Evolutionary conservation across 2,329 filamentous ascomycete genomes (phyloP).

Genomic region (Periconia macrospinosa): DNA sequence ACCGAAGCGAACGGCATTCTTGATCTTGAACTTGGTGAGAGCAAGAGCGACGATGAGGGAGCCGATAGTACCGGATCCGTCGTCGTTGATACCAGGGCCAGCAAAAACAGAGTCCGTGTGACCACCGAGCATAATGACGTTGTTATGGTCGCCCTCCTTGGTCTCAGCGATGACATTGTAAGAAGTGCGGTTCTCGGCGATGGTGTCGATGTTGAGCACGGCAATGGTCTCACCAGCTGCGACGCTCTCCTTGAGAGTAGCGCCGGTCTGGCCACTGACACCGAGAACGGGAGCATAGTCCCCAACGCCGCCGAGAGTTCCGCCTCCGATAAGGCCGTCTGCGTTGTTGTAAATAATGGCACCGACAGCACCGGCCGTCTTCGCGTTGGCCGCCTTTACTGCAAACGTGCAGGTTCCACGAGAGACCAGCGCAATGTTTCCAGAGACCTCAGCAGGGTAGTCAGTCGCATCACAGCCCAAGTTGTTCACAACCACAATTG

Average conservation of each 20-base stretch:
- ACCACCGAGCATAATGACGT: conserved; percentile 39
- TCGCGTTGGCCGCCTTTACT: conserved; percentile 69
- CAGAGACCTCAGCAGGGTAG: conserved; percentile 61
- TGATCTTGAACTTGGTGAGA: conserved; percentile 40
- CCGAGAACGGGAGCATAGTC: conserved; percentile 70
- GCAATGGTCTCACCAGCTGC: conserved; percentile 46
- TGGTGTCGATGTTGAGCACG: conserved; percentile 47
- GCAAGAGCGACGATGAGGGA: conserved; percentile 42
- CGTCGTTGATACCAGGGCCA: conserved; percentile 47
- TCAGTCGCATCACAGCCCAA: conserved; percentile 52
- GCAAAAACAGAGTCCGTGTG: conserved; percentile 42
- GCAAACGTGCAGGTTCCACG: conserved; percentile 74
- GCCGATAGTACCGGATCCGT: conserved; percentile 41
- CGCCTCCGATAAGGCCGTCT: conserved; percentile 56
- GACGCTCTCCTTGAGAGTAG: conserved; percentile 58
- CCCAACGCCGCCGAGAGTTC: conserved; percentile 62
- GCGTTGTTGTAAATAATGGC: conserved; percentile 77
- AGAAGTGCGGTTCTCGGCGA: conserved; percentile 52
- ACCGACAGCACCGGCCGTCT: conserved; percentile 68
- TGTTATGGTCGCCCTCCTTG: conserved; percentile 39
- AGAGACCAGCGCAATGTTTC: conserved; percentile 70
- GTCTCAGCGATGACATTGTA: conserved; percentile 43
- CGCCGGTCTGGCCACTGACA: conserved; percentile 62
- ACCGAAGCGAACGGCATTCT: conserved; percentile 44
- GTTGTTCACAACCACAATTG: conserved; percentile 31